Conservation (phyloP, 768 basidiomycete species). For the Hebeloma cylindrosporum region DNA sequence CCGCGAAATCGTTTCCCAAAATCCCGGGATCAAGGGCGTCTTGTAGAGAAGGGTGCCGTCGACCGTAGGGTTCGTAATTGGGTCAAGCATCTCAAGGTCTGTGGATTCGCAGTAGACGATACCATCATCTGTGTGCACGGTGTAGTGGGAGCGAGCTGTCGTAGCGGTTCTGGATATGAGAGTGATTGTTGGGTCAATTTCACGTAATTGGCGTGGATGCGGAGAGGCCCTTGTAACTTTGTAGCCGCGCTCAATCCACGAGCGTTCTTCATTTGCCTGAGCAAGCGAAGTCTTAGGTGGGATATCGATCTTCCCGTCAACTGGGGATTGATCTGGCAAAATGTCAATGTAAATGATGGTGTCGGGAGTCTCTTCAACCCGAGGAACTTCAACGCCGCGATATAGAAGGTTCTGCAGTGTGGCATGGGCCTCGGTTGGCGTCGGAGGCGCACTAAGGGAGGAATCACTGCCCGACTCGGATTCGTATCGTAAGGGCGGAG, state of each 20-base stretch:
- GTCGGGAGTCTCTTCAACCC: conserved; percentile 27
- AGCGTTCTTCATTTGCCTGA: conserved; percentile 22
- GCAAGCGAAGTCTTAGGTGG: conserved; percentile 9
- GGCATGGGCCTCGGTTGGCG: conserved; percentile 38
- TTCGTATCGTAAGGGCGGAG: conserved; percentile 31
- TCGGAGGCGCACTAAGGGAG: conserved; percentile 38
- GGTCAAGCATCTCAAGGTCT: conserved; percentile 30
- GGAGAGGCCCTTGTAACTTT: conserved; percentile 39
- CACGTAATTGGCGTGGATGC: conserved; percentile 50
- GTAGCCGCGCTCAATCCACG: conserved; percentile 28
- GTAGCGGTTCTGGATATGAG: conserved; percentile 52
- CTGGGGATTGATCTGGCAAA: conserved; percentile 30
- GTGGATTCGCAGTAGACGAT: conserved; percentile 54
- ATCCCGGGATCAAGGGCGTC: conserved; percentile 60
- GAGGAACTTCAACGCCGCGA: conserved; percentile 31
- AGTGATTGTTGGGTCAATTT: conserved; percentile 69
- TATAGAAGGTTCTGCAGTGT: conserved; percentile 33
- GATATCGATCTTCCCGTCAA: conserved; percentile 10
- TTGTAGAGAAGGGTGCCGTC: conserved; percentile 50
- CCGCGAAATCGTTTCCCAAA: conserved; percentile 60
- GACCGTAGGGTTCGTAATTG: conserved; percentile 20
- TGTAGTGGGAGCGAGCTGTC: conserved; percentile 54
- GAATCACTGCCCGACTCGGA: conserved; percentile 40
- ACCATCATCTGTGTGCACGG: conserved; percentile 49
- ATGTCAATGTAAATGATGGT: conserved; percentile 50